A percentile compares a stretch with the other conserved stretches of the same genome.
Conservation (phyloP, 345 rosid genomes). For the Syzygium jambos region DNA sequence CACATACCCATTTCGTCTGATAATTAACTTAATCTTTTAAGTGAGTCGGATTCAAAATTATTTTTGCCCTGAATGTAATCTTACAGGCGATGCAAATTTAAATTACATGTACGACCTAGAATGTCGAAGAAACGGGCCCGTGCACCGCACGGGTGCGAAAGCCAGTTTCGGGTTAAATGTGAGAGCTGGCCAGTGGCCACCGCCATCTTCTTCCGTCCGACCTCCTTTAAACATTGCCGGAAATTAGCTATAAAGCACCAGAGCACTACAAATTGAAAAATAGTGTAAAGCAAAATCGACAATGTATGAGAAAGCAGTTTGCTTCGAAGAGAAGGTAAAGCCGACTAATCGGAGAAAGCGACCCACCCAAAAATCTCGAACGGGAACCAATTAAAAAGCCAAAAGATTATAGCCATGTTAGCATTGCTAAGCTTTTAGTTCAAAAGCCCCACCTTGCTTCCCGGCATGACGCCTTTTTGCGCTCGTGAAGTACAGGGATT, state of each 20-base stretch:
- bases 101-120: background rate
- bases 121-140: background rate
- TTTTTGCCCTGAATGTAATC: background rate
- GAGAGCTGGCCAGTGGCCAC: background rate
- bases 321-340: background rate
- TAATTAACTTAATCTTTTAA: background rate
- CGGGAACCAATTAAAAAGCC: background rate
- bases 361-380: background rate
- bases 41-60: background rate
- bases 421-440: background rate
- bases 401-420: background rate
- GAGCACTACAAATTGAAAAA: background rate
- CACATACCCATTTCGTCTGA: background rate
- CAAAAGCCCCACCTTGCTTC: background rate
- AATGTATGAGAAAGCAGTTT: background rate
- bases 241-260: background rate
- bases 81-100: background rate
- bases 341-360: background rate
- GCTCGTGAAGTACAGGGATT: background rate
- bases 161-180: background rate
- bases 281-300: background rate
- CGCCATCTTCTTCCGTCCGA: background rate
- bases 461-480: background rate
- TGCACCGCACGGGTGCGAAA: background rate
- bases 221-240: background rate